Base-by-base conservation (phyloP, 2,329 filamentous ascomycete species). In the Diplodia seriata region DNA sequence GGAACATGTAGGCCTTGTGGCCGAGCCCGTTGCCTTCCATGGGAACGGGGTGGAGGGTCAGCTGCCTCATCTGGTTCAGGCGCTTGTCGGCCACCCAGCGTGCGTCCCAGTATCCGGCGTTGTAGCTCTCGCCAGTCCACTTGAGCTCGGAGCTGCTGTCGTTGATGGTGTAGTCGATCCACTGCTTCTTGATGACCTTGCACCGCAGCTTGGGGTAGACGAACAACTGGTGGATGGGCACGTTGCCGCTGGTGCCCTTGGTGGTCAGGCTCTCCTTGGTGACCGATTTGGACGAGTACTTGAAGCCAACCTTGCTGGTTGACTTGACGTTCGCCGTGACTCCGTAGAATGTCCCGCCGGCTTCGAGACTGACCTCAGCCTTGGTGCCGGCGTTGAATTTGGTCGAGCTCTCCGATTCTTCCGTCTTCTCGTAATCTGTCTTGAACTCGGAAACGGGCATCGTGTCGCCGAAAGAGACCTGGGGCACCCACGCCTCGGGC, bases 111-210 rank as follows among this genome's bases (percentile, higher is more conserved):
- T 55, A 55, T 11, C 51, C 51, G 18, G 8, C 3, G 1, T 12
- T 55, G 51, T 55, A 55, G 29, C 51, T 55, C 8, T 55, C 51
- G 7, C 51, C 51, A 5, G 51, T 55, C 51, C 51, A 55, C 51
- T 55, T 55, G 29, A 55, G 51, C 51, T 55, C 51, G 15, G 31
- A 2, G 51, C 51, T 55, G 51, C 51, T 55, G 18, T 55, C 51
- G 51, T 55, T 55, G 51, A 55, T 55, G 29, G 51, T 55, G 51
- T 55, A 55, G 18, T 55, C 51, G 51, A 55, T 36, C 23, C 51
- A 20, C 18, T 55, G 51, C 51, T 55, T 55, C 15, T n/a, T 33
- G 51, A 55, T 55, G 29, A 55, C 29, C 51, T 36, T 55, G 51
- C 51, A 55, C 9, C 29, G 7, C 29, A 55, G 29, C 26, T 31